These are phyloP conservation scores for Conringia planisiliqua DNA, from an alignment of 345 rosid species.

Conservation along the genomic window DNA sequence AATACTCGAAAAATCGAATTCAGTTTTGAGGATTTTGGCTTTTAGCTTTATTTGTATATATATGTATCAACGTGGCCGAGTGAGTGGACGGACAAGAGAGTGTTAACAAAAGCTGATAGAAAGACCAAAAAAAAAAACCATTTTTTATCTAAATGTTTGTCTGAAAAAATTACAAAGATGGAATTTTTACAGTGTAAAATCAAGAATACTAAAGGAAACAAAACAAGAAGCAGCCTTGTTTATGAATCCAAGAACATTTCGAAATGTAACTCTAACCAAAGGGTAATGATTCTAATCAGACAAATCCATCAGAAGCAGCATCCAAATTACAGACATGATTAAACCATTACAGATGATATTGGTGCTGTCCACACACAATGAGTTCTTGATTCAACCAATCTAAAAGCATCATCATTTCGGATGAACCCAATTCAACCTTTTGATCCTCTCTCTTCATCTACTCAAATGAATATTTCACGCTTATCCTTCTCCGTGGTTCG, in stretches of 20 bases:
- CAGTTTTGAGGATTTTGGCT: neutral
- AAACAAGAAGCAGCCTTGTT: neutral
- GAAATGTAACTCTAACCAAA: too few relatives aligned
- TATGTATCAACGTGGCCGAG: constrained; percentile 1
- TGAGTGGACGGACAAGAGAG: constrained; percentile 8
- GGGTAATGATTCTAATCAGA: neutral
- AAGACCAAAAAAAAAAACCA: neutral
- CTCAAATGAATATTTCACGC: neutral
- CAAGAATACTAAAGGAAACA: neutral
- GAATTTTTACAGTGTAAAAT: neutral
- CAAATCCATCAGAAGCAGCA: neutral
- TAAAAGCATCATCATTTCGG: neutral
- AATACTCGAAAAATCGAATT: neutral
- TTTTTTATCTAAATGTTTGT: neutral
- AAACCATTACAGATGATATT: neutral
- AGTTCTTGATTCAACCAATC: neutral
- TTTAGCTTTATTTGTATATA: neutral
- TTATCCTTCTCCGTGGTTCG: neutral
- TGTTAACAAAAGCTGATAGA: neutral
- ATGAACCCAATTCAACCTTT: neutral
- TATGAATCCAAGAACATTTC: neutral
- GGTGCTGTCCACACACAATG: neutral
- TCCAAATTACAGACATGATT: neutral
- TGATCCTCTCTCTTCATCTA: neutral
- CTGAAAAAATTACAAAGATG: neutral